These are phyloP conservation scores for Bromus sterilis DNA, from an alignment of 176 grass and related monocot genomes.

Conservation along the genomic window DNA sequence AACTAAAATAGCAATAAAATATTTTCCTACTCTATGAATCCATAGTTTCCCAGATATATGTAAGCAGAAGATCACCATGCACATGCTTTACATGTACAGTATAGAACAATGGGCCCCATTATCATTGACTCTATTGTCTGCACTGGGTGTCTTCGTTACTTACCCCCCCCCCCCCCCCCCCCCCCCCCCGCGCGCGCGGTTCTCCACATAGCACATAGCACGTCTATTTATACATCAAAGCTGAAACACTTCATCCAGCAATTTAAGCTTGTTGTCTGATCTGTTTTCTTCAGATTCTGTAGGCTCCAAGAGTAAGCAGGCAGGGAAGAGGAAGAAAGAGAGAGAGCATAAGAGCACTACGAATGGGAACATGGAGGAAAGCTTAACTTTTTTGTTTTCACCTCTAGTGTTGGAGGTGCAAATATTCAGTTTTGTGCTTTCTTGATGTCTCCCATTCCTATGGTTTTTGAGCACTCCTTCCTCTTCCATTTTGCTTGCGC, in stretches of 20 bases:
- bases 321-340: not conserved
- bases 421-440: not conserved
- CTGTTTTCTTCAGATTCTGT: not conserved
- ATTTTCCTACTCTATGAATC: too few species aligned
- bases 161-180: too few species aligned
- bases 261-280: not conserved
- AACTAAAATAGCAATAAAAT: too few species aligned
- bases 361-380: conserved; percentile 13
- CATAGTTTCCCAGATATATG: too few species aligned
- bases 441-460: conserved; percentile 2
- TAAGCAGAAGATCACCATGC: not conserved
- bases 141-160: not conserved
- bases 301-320: not conserved
- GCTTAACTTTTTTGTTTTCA: not conserved
- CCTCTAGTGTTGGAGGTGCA: not conserved
- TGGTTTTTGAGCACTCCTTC: not conserved
- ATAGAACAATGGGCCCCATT: too few species aligned
- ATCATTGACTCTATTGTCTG: not conserved
- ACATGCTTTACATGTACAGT: not conserved
- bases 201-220: too few species aligned
- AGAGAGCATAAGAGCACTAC: not conserved
- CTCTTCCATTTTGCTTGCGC: not conserved
- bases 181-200: too few species aligned
- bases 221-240: too few species aligned
- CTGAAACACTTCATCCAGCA: too few species aligned